Evolutionary conservation across 2,329 filamentous ascomycete species (phyloP).

Genomic region (Monilinia laxa): DNA sequence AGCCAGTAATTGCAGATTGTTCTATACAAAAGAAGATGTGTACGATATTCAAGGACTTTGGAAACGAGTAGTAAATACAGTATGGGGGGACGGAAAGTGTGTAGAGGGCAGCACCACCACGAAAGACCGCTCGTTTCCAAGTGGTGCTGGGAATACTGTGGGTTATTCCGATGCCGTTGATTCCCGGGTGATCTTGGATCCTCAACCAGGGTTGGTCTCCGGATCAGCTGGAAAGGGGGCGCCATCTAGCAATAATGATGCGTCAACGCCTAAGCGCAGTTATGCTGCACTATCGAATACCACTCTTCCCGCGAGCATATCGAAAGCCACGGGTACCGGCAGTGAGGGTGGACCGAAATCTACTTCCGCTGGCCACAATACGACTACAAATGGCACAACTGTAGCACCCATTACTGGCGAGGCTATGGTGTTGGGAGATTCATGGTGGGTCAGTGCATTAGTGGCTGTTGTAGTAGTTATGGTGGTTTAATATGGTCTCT

Average conservation of each 20-base stretch:
- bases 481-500: not conserved
- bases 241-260: not conserved
- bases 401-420: not conserved
- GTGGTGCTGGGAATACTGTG: not conserved
- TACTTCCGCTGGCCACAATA: not conserved
- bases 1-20: conserved; percentile 59
- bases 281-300: not conserved
- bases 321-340: not conserved
- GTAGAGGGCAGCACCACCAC: conserved; percentile 32
- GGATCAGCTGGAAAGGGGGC: too few relatives aligned
- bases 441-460: not conserved
- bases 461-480: not conserved
- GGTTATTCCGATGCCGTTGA: not conserved
- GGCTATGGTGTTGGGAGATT: not conserved
- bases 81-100: conserved; percentile 44
- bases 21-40: conserved; percentile 55
- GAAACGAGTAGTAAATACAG: conserved; percentile 45
- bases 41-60: conserved; percentile 51
- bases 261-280: not conserved
- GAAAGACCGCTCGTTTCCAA: not conserved
- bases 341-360: not conserved
- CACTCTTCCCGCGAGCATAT: not conserved
- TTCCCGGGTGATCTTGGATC: not conserved
- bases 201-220: not conserved
- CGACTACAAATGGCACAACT: not conserved